phyloP scores from a whole-genome alignment of 805 yeast genomes.

The Candida lessepsii region DNA sequence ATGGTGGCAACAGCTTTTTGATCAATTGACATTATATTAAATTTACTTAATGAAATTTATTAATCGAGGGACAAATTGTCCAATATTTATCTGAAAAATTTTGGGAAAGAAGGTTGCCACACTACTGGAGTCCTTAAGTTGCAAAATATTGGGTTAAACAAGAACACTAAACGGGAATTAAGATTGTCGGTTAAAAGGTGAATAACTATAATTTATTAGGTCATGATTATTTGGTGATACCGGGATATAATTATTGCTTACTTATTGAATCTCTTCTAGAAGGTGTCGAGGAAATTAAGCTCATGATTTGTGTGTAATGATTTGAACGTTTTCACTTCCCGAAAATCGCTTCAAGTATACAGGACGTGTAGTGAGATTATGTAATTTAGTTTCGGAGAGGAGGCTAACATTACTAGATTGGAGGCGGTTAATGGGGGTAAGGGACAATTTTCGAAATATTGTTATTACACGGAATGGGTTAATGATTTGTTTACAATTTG shows the following conservation, averaged over 20 bases:
- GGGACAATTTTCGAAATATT: too few relatives aligned
- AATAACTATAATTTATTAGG: too few relatives aligned
- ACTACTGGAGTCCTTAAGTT: background rate
- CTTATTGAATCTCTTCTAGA: background rate
- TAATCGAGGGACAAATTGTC: constrained; percentile 5
- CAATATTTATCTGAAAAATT: constrained; percentile 8
- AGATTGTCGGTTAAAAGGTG: too few relatives aligned
- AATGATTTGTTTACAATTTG: background rate
- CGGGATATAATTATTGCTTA: too few relatives aligned
- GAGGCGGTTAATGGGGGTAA: background rate
- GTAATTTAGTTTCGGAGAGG: constrained; percentile 1
- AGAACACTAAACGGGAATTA: too few relatives aligned
- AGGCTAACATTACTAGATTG: background rate
- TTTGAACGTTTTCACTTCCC: constrained; percentile 7
- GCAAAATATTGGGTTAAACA: too few relatives aligned
- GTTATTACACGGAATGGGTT: too few relatives aligned
- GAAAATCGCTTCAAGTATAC: constrained; percentile 5
- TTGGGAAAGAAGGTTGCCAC: constrained; percentile 3
- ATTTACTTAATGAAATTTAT: constrained; percentile 5
- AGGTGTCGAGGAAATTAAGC: background rate
- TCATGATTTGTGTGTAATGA: background rate
- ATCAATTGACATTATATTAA: constrained; percentile 48
- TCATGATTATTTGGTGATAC: background rate
- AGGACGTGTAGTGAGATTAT: background rate
- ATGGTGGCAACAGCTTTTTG: constrained; percentile 78